Base-by-base conservation (phyloP, 2,329 filamentous ascomycete genomes). In the Epicoccum sorghinum region DNA sequence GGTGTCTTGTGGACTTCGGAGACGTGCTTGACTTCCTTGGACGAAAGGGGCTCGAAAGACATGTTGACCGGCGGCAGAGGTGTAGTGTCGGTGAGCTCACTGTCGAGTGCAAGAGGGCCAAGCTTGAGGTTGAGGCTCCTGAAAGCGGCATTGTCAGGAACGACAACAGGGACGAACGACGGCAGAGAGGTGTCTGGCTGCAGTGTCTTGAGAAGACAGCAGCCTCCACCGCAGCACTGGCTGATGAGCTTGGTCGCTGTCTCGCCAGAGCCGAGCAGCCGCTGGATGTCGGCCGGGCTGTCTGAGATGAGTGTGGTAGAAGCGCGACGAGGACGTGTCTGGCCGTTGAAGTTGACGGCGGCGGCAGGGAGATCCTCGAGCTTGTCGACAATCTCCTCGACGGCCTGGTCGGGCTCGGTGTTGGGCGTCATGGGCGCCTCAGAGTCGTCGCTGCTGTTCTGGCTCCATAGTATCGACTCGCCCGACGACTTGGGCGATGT, bases 71-170 rank as follows among this genome's bases (percentile, higher is more conserved):
- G 84, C 0, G 93, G 92, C 43, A 96, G 72, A 7, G 89, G 86
- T 49, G 85, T 80, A 23, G 93, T 78, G 63, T 86, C 87, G 36
- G 87, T 91, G 57, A 98, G 80, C 14, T 83, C 80, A 44, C 86
- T 90, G 58, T 86, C 82, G 55, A 86, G 76, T 5, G 88, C 89
- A 47, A 98, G 85, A 29, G 87, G 83, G 52, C 86, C 86, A 56
- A 98, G 82, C 65, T 88, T 89, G 63, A 98, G 82, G 47, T 87
- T 82, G 43, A 99, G 82, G 56, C 88, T 90, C 51, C 85, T 83
- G 78, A 90, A 99, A 13, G 95, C 95, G 55, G 88, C 83, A 67
- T 96, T 98, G 73, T 95, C 86, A 1, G 93, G 93, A 2, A 80
- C 72, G 32, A 77, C 74, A 47, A 88, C 78, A 3, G 83, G 80